Percentiles rank a stretch among this genome's conserved stretches.
These are phyloP conservation scores for Carpinus viminea DNA, from an alignment of 306 rosid species.

Conservation along the genomic window DNA sequence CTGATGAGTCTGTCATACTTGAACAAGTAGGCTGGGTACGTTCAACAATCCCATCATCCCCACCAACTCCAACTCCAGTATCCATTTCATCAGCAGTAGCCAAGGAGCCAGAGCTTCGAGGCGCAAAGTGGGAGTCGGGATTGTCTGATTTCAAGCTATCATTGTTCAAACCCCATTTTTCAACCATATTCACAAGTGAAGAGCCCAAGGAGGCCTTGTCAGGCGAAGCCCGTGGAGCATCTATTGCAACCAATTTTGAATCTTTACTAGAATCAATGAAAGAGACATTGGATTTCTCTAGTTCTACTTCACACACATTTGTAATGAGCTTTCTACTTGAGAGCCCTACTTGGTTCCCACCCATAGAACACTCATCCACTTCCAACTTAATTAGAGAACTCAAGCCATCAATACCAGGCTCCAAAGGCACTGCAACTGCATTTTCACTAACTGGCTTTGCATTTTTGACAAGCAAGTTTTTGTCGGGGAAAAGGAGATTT, in stretches of 20 bases:
- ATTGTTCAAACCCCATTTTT: conserved; percentile 22
- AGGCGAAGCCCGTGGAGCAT: conserved; percentile 31
- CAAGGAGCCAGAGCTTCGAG: conserved; percentile 49
- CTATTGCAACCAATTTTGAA: conserved; percentile 42
- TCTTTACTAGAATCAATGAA: conserved; percentile 36
- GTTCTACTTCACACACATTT: conserved; percentile 29
- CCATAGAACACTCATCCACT: conserved; percentile 37
- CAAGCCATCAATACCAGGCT: conserved; percentile 29
- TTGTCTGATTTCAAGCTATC: conserved; percentile 34
- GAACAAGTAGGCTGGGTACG: conserved; percentile 51
- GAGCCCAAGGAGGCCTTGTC: conserved; percentile 35
- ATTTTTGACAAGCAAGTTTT: conserved; percentile 32
- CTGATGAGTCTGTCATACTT: conserved; percentile 66
- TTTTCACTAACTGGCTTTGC: conserved; percentile 25
- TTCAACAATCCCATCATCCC: conserved; percentile 42
- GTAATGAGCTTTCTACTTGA: conserved; percentile 28
- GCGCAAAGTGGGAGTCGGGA: conserved; percentile 29
- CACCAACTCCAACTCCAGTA: conserved; percentile 28
- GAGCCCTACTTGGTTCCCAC: conserved; percentile 17
- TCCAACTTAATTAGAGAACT: conserved; percentile 47
- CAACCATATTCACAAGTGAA: conserved; percentile 27
- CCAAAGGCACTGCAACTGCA: conserved; percentile 30
- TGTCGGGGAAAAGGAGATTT: conserved; percentile 39
- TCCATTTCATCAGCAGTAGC: conserved; percentile 39
- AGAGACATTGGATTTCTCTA: conserved; percentile 35